phyloP scores from a whole-genome alignment of 1,139 yeast genomes.

The Candida sp. region DNA sequence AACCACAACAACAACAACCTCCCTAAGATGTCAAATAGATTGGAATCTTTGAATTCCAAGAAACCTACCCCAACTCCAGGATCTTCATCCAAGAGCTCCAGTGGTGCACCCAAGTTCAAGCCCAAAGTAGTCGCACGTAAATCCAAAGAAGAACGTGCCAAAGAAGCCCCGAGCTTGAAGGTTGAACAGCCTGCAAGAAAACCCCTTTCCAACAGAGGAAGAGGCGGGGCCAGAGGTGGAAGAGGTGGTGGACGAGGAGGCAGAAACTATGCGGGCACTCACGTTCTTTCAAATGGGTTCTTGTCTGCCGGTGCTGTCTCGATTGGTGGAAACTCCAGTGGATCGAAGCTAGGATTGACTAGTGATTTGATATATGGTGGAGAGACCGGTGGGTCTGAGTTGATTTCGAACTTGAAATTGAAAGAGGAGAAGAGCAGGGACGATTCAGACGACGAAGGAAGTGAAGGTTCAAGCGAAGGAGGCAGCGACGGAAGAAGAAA shows the following conservation, averaged over 20 bases:
- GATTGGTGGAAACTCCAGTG: slow-evolving; percentile 40
- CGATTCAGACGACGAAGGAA: slow-evolving; percentile 34
- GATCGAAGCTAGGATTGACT: slow-evolving; percentile 31
- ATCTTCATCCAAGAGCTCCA: not conserved
- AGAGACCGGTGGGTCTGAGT: slow-evolving; percentile 29
- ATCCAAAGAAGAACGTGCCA: slow-evolving; percentile 81
- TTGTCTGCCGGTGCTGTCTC: slow-evolving; percentile 68
- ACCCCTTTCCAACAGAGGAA: slow-evolving; percentile 28
- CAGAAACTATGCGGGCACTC: slow-evolving; percentile 62
- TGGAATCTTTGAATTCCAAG: slow-evolving; percentile 46
- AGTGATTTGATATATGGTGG: slow-evolving; percentile 28
- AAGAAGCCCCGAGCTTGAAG: slow-evolving; percentile 64
- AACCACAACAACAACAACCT: slow-evolving; percentile 4
- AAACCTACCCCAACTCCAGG: slow-evolving; percentile 22
- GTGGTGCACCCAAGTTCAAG: slow-evolving; percentile 55
- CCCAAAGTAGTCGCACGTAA: slow-evolving; percentile 87
- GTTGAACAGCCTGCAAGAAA: slow-evolving; percentile 28
- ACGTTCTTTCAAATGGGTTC: slow-evolving; percentile 73
- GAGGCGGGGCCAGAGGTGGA: slow-evolving; percentile 34
- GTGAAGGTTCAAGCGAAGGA: not conserved
- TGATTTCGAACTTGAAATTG: slow-evolving; percentile 40
- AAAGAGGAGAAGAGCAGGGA: slow-evolving; percentile 26
- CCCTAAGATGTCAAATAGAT: slow-evolving; percentile 42
- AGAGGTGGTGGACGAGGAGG: slow-evolving; percentile 46
- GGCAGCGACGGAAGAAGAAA: slow-evolving; percentile 46